Percentiles rank a stretch among this genome's conserved stretches.
phyloP scores from a whole-genome alignment of 148 eudicot species.

The Persicaria maculosa region DNA sequence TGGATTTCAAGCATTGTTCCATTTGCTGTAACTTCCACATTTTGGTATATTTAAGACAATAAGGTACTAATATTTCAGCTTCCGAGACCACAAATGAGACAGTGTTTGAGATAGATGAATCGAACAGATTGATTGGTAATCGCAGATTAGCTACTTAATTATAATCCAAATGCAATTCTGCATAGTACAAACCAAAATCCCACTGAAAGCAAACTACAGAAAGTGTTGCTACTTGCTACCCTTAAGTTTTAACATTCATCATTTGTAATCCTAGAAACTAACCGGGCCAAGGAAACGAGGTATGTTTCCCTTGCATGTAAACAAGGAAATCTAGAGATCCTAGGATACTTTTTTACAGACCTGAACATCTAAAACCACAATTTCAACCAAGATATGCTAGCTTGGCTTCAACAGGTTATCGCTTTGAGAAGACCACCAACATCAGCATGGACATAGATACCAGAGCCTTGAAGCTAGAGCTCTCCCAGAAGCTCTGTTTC shows the following conservation, averaged over 20 bases:
- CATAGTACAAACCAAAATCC: background rate
- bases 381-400: background rate
- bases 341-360: background rate
- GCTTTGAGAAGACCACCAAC: conserved; percentile 74
- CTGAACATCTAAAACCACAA: background rate
- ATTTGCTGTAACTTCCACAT: too few relatives aligned
- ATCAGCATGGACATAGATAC: conserved; percentile 84
- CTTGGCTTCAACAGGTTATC: conserved; percentile 26
- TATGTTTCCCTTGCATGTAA: background rate
- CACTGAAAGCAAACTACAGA: background rate
- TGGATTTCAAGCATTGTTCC: too few relatives aligned
- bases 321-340: background rate
- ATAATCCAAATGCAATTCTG: background rate
- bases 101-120: too few relatives aligned
- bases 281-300: background rate
- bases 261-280: background rate
- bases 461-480: conserved; percentile 59
- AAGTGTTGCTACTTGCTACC: background rate
- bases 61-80: too few relatives aligned
- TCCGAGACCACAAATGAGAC: too few relatives aligned
- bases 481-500: conserved; percentile 77
- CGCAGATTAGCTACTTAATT: too few relatives aligned
- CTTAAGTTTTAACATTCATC: background rate
- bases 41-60: too few relatives aligned
- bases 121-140: too few relatives aligned